A percentile compares a stretch with the other conserved stretches of the same genome.
These are phyloP conservation scores for Phyllosticta citribraziliensis DNA, from an alignment of 2,329 filamentous ascomycete genomes.

Conservation along the genomic window DNA sequence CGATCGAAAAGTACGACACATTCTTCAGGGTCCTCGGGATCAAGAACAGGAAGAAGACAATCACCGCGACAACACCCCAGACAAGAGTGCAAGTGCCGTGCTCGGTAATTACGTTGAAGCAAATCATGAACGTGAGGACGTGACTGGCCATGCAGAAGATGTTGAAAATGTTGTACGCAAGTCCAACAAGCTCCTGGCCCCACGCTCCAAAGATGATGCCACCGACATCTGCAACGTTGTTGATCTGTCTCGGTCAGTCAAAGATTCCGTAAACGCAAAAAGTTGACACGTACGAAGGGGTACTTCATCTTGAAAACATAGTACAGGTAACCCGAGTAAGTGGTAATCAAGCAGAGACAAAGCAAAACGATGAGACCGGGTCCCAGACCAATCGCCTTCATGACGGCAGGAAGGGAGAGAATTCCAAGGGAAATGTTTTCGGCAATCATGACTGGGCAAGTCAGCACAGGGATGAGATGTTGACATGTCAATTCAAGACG, in stretches of 20 bases:
- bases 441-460: constrained; percentile 41
- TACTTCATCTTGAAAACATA: constrained; percentile 50
- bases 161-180: constrained; percentile 37
- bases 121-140: constrained; percentile 59
- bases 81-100: constrained; percentile 55
- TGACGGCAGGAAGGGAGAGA: constrained; percentile 36
- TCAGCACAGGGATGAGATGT: constrained; percentile 15
- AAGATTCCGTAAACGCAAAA: constrained; percentile 47
- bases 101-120: constrained; percentile 54
- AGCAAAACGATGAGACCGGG: constrained; percentile 35
- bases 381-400: constrained; percentile 38
- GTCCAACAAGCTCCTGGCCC: constrained; percentile 44
- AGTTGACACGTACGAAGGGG: constrained; percentile 40
- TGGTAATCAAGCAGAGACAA: constrained; percentile 47
- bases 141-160: constrained; percentile 62
- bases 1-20: constrained; percentile 52
- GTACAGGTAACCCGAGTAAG: constrained; percentile 53
- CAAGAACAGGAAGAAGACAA: constrained; percentile 49
- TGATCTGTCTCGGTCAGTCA: constrained; percentile 34
- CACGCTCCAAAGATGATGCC: constrained; percentile 50
- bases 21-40: constrained; percentile 54
- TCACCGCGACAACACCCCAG: constrained; percentile 50
- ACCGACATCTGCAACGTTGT: constrained; percentile 61
- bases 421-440: constrained; percentile 46
- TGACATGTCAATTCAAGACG: not conserved